A percentile compares a stretch with the other conserved stretches of the same genome.
phyloP scores from a whole-genome alignment of 352 stramenopile species.

The Peronospora farinosa region DNA sequence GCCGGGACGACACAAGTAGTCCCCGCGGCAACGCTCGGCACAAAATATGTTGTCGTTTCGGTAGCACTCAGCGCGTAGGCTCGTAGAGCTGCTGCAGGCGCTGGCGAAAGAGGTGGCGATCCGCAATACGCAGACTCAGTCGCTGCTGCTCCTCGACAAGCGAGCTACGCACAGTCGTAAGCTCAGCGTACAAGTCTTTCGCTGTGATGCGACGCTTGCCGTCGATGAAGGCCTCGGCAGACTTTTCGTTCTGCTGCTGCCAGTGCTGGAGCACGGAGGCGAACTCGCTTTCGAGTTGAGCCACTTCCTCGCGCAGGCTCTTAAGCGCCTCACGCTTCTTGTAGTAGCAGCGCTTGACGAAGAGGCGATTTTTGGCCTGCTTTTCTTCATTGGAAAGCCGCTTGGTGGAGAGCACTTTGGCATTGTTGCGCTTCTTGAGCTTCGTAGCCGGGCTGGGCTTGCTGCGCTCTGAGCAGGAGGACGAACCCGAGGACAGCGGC shows the following conservation, averaged over 20 bases:
- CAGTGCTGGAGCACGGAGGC: conserved; percentile 26
- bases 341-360: conserved; percentile 80
- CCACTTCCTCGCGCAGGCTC: conserved; percentile 36
- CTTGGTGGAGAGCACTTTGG: conserved; percentile 25
- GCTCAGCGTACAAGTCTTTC: conserved; percentile 37
- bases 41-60: conserved; percentile 16
- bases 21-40: conserved; percentile 12
- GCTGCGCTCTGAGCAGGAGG: conserved; percentile 17
- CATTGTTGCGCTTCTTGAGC: conserved; percentile 25
- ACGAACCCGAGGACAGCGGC: conserved; percentile 20
- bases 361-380: conserved; percentile 62
- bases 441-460: conserved; percentile 22
- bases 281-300: conserved; percentile 34
- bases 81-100: conserved; percentile 42
- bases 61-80: conserved; percentile 25
- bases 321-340: conserved; percentile 55
- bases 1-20: conserved; percentile 11
- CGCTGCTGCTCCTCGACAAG: conserved; percentile 41
- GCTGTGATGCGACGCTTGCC: conserved; percentile 29
- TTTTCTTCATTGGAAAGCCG: conserved; percentile 45
- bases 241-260: conserved; percentile 29
- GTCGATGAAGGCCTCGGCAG: conserved; percentile 23
- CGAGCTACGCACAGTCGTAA: conserved; percentile 32
- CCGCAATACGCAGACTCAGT: conserved; percentile 34
- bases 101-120: conserved; percentile 40